Conservation (phyloP, 306 rosid genomes). For the Medicago lupulina region DNA sequence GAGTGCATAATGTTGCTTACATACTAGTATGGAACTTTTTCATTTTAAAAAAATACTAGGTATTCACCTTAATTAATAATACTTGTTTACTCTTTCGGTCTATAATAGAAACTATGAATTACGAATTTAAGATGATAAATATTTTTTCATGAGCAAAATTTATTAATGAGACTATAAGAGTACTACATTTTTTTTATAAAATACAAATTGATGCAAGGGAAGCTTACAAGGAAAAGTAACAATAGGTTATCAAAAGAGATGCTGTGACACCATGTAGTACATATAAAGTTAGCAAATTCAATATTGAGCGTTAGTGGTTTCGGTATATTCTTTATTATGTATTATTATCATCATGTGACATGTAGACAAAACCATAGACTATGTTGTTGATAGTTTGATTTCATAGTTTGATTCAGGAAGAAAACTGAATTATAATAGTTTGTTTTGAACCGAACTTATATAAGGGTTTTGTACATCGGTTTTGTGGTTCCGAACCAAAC, state of each 20-base stretch:
- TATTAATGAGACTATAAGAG: neutral
- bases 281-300: neutral
- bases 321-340: neutral
- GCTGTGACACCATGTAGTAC: neutral
- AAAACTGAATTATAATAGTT: too few relatives aligned
- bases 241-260: neutral
- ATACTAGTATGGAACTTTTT: neutral
- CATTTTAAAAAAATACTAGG: neutral
- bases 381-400: neutral
- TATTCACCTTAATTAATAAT: too few relatives aligned
- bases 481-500: too few relatives aligned
- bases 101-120: too few relatives aligned
- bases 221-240: neutral
- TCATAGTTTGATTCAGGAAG: neutral
- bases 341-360: neutral
- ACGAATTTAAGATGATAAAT: too few relatives aligned
- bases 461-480: too few relatives aligned
- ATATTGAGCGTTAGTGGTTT: neutral
- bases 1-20: constrained; percentile 31
- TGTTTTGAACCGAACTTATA: neutral
- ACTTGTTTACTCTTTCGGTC: neutral
- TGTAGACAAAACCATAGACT: neutral
- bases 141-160: neutral
- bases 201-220: neutral
- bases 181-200: neutral